Base-by-base conservation (phyloP, 768 basidiomycete genomes). In the Mycena vitilis region DNA sequence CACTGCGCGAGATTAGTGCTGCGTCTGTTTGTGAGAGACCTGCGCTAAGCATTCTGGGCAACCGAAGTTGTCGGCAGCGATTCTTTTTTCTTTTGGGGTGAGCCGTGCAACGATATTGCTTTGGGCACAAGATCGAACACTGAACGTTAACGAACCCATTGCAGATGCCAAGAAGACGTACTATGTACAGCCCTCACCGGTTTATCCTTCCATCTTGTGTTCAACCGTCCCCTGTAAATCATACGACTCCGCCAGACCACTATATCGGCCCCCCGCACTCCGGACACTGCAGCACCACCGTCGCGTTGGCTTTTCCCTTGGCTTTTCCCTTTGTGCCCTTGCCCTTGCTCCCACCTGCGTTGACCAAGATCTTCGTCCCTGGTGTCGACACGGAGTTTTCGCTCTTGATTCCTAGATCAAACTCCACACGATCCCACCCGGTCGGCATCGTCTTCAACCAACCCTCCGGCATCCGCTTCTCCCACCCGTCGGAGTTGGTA, bases 381-480 rank as follows among this genome's bases (percentile, higher is more conserved):
- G 9, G 6, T 6, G 36, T 37, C n/a, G 3, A 16, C 48, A 23
- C 36, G 13, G n/a, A 34, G n/a, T 23, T 23, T 4, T 48, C 48
- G 15, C 36, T 13, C 54, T 12, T 47, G 25, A 48, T 62, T 18
- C 25, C 57, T 16, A 69, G n/a, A 63, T n/a, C 45, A 10, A 59
- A 16, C 6, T 60, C 57, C 12, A 63, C 66, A n/a, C 37, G 23
- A 9, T 62, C 66, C 66, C 66, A 68, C 9, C 60, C 60, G 1
- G 23, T 47, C 1, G 55, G 54, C 68, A 84, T 67, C 11, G 36
- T 56, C 0, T 75, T 71, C 60, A 83, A 73, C 88, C 88, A 88
- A 20, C 81, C 75, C 2, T 81, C 81, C 4, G 83, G 79, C 12
- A 84, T 66, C 10, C 76, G 71, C 40, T 76, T 59, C 56, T 62